Evolutionary conservation across 768 basidiomycete species (phyloP), one percentile per base, ranked within the genome.

Genomic region (Leccinum disarticulatum): DNA sequence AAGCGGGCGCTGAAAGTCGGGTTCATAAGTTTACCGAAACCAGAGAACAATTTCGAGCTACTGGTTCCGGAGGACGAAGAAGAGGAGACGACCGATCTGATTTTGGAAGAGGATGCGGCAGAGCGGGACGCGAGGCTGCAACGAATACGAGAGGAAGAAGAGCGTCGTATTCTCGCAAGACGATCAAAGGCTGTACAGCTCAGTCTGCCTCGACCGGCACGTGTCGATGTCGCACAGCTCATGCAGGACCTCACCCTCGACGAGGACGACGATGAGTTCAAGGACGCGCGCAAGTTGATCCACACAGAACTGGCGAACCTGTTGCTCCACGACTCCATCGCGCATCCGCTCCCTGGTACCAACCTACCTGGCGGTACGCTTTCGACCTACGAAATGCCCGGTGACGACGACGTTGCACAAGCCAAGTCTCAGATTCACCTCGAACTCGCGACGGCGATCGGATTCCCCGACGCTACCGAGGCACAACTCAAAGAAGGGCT

Each of bases 31-130:
- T 79, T 99, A 15, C 97, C 97, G 0, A 87, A 87, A 64, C 95
- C 97, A 0, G 93, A 98, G 77, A 98, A 98, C 73, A 96, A 98
- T 74, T 98, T 98, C 66, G 95, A 98, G 75, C 77, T 99, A 50
- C 82, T 95, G 47, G 87, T 96, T 9, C 93, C 92, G 3, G 95
- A 96, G 64, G 91, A 93, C 17, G 91, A 93, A 55, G 90, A 84
- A 11, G 82, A 79, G 5, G 68, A 67, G 13, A 57, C 41, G 11
- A 64, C 53, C 25, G 62, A 55, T 8, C 63, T 55, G 64, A 61
- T 59, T 69, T 64, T 19, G 0, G 90, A 87, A 60, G 94, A 98
- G 73, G 97, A 99, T 73, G 95, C 95, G 0, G 90, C 95, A 3
- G 95, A 96, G 70, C 81, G 95, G 14, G 96, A 98, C 72, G 90